A percentile compares a stretch with the other conserved stretches of the same genome.
These are phyloP conservation scores for Knoxia roxburghii DNA, from an alignment of 257 asterid genomes.

Conservation along the genomic window DNA sequence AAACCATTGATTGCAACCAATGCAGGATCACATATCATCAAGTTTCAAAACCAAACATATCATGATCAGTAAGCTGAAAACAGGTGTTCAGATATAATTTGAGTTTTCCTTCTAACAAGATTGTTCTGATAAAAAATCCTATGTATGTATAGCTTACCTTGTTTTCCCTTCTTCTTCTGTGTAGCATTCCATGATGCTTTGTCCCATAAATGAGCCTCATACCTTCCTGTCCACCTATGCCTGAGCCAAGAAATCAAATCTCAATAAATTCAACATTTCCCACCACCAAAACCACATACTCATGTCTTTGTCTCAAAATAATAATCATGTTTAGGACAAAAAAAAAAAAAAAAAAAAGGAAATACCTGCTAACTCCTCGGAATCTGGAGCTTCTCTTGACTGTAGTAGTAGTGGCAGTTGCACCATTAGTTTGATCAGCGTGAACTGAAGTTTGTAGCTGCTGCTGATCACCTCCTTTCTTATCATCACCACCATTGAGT, in stretches of 20 bases:
- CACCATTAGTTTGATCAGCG: slow-evolving; percentile 23
- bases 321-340: no score
- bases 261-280: neutral
- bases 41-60: neutral
- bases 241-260: slow-evolving; percentile 20
- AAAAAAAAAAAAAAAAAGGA: neutral
- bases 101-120: no score
- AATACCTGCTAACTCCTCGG: slow-evolving; percentile 75
- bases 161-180: slow-evolving; percentile 83
- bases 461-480: slow-evolving; percentile 15
- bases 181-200: slow-evolving; percentile 81
- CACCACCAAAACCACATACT: neutral
- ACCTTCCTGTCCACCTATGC: slow-evolving; percentile 82
- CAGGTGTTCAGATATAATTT: no score
- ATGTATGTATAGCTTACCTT: slow-evolving; percentile 42
- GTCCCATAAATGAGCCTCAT: slow-evolving; percentile 87
- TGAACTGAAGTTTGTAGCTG: slow-evolving; percentile 21
- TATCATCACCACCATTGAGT: slow-evolving; percentile 8
- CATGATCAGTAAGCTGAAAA: slow-evolving; percentile 15
- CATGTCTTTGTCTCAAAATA: no score
- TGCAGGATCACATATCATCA: slow-evolving; percentile 18
- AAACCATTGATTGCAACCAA: slow-evolving; percentile 20
- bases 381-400: slow-evolving; percentile 75
- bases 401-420: slow-evolving; percentile 19
- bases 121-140: no score